Base-by-base conservation (phyloP, 2,329 filamentous ascomycete species). In the Aureobasidium sp. region DNA sequence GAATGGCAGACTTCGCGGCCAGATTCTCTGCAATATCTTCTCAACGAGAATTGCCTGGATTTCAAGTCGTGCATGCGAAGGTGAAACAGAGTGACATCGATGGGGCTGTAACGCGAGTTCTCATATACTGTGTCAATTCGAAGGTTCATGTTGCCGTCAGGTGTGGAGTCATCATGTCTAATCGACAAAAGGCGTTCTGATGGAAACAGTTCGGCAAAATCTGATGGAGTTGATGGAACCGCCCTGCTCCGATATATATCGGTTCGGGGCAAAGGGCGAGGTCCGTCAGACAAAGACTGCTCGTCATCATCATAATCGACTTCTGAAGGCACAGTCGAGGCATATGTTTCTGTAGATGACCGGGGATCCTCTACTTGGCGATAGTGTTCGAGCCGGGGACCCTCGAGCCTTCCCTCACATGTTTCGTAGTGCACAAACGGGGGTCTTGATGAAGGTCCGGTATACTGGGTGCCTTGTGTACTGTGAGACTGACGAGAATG, bases 61-160 rank as follows among this genome's bases (percentile, higher is more conserved):
- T 85, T 86, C 61, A 97, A 78, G 73, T 97, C 91, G 72, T 96
- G 87, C 91, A 99, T 96, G 69, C 91, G 89, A 63, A 97, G 80
- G 74, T 99, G 93, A 76, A 97, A 97, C 51, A 99, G 85, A 5
- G 86, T 90, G 68, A 89, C 83, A 67, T 85, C 85, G 30, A 82
- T 81, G 4, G 59, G 42, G 21, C 30, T 50, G 27, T 27, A 34
- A 27, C 37, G 62, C 7, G 61, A 37, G 30, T 78, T 76, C 30
- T 78, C 75, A 49, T 90, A 83, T 65, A 89, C 79, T 6, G 90
- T 93, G 72, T 96, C 92, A 62, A 97, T 82, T 36, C 92, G 87
- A 62, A 99, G 81, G 72, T 97, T 97, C 91, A 97, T 95, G 79
- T 97, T 96, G 39, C 93, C 93, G 72, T 99, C 93, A 4, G 87